Conservation (phyloP, 2,329 filamentous ascomycete genomes). For the Botrytis cinerea region DNA sequence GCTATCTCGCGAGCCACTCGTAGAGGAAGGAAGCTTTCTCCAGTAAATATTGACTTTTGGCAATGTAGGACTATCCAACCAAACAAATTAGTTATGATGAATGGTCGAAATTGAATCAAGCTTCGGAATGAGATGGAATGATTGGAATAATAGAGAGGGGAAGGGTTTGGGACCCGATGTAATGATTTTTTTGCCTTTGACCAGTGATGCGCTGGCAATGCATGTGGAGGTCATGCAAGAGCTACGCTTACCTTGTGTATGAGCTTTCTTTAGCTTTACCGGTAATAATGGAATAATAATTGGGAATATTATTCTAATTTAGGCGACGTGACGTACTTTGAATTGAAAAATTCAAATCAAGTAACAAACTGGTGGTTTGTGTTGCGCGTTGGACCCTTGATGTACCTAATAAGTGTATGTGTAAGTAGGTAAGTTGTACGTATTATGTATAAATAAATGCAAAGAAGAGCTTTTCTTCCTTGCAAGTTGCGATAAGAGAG, state of each 20-base stretch:
- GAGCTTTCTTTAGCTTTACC: conserved; percentile 29
- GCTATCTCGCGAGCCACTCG: conserved; percentile 35
- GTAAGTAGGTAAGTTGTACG: conserved; percentile 10
- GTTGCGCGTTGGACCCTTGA: conserved; percentile 12
- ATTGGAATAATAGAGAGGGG: conserved; percentile 36
- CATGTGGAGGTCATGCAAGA: conserved; percentile 37
- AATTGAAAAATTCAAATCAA: conserved; percentile 15
- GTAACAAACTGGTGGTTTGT: conserved; percentile 17
- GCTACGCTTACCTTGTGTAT: conserved; percentile 42
- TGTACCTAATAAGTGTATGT: background rate
- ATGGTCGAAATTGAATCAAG: conserved; percentile 33
- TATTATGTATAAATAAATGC: conserved; percentile 9
- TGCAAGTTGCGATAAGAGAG: conserved; percentile 3
- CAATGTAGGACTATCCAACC: conserved; percentile 38
- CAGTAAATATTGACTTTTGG: conserved; percentile 32
- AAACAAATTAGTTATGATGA: conserved; percentile 39
- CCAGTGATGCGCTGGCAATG: conserved; percentile 43
- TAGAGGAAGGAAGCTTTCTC: conserved; percentile 33
- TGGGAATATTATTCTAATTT: conserved; percentile 23
- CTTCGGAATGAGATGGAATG: conserved; percentile 24
- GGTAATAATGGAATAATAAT: conserved; percentile 34
- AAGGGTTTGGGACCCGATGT: conserved; percentile 34
- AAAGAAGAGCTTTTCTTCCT: background rate
- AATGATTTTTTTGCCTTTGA: conserved; percentile 36
- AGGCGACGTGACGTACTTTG: conserved; percentile 33